Evolutionary conservation across 2,329 filamentous ascomycete species (phyloP).

Genomic region (Blastomyces percursus): DNA sequence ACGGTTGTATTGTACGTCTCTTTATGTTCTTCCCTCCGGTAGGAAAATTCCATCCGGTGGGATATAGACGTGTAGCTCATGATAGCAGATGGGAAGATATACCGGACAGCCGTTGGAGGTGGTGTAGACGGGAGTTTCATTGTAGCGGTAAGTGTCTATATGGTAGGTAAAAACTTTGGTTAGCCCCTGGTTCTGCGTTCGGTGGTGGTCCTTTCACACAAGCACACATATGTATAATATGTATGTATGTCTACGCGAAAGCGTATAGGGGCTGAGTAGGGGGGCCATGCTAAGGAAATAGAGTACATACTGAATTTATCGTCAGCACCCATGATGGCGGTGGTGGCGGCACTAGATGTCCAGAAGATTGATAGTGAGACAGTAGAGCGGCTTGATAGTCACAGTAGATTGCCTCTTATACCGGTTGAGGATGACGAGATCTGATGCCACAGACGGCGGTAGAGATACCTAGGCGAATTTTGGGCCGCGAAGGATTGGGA

Average conservation of each 20-base stretch:
- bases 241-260: background rate
- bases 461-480: background rate
- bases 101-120: constrained; percentile 49
- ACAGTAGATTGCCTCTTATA: background rate
- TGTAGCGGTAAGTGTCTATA: constrained; percentile 40
- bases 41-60: background rate
- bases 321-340: constrained; percentile 28
- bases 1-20: background rate
- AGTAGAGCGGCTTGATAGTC: background rate
- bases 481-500: background rate
- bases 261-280: background rate
- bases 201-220: constrained; percentile 4
- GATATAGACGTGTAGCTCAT: background rate
- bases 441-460: background rate
- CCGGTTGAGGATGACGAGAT: background rate
- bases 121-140: constrained; percentile 49
- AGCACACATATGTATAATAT: background rate
- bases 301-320: constrained; percentile 20
- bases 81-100: background rate
- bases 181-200: background rate
- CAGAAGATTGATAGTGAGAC: background rate
- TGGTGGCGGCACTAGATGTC: background rate
- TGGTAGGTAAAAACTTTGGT: background rate
- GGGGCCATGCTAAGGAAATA: constrained; percentile 14
- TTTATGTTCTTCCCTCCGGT: background rate